These are phyloP conservation scores for Magnaporthiopsis rhizophila DNA, from an alignment of 2,329 filamentous ascomycete species.

Conservation along the genomic window DNA sequence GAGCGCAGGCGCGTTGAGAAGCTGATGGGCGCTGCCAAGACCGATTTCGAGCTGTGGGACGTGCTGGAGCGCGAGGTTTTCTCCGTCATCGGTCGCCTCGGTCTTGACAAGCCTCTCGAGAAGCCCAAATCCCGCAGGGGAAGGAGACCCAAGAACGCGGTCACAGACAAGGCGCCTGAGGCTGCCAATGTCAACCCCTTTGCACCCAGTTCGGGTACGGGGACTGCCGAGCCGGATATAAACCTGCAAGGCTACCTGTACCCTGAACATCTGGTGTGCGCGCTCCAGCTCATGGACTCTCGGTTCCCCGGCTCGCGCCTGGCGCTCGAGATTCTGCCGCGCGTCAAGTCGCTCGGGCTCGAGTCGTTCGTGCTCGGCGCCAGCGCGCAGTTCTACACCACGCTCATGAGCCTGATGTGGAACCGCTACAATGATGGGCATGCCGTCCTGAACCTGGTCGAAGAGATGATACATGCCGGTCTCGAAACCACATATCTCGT, in stretches of 20 bases:
- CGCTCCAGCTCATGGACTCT: constrained; percentile 47
- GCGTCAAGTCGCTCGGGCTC: constrained; percentile 59
- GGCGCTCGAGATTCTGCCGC: constrained; percentile 53
- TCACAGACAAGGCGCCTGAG: background rate
- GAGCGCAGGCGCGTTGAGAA: constrained; percentile 29
- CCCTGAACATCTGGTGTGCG: constrained; percentile 50
- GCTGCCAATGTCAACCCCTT: background rate
- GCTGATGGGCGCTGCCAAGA: constrained; percentile 45
- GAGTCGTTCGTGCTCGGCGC: constrained; percentile 65
- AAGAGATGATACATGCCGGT: constrained; percentile 59
- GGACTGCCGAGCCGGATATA: constrained; percentile 27
- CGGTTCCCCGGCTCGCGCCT: constrained; percentile 55
- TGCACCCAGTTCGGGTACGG: background rate
- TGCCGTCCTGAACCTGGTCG: constrained; percentile 46
- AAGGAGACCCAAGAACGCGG: constrained; percentile 10
- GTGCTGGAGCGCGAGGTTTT: constrained; percentile 62
- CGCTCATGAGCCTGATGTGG: constrained; percentile 56
- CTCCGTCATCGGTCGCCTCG: constrained; percentile 45
- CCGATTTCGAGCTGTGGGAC: constrained; percentile 60
- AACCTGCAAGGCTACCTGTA: constrained; percentile 57
- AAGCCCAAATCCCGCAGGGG: constrained; percentile 6
- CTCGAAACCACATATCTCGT: constrained; percentile 23
- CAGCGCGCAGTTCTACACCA: constrained; percentile 62
- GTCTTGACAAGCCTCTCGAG: constrained; percentile 17
- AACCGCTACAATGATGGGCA: constrained; percentile 48